A percentile compares a stretch with the other conserved stretches of the same genome.
Conservation (phyloP, 1,284 basidiomycete species). For the Xerocomus amazonicus region DNA sequence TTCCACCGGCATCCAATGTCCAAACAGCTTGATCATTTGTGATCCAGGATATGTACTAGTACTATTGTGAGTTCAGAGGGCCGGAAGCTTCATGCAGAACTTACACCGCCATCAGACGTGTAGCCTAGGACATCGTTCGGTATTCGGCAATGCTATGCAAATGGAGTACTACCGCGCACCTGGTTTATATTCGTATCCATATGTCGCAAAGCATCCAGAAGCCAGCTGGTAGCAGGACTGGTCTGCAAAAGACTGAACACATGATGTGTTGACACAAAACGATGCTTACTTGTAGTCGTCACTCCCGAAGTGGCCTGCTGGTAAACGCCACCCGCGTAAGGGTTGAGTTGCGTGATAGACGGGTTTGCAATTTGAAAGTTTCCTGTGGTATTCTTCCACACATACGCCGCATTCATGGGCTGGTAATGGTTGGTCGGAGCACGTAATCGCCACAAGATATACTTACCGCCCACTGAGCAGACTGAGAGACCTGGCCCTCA, state of each 20-base stretch:
- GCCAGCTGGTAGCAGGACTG: conserved; percentile 32
- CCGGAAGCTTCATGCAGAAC: conserved; percentile 28
- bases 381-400: conserved; percentile 39
- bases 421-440: conserved; percentile 7
- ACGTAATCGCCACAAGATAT: conserved; percentile 16
- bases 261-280: not conserved
- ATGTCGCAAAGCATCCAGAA: conserved; percentile 41
- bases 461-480: conserved; percentile 44
- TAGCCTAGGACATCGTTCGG: conserved; percentile 25
- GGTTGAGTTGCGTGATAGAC: conserved; percentile 39
- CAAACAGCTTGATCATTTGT: conserved; percentile 63
- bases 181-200: conserved; percentile 53
- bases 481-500: conserved; percentile 45
- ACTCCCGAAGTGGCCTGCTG: conserved; percentile 67
- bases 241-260: conserved; percentile 18
- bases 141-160: conserved; percentile 11
- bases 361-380: conserved; percentile 43
- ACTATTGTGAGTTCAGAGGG: conserved; percentile 2
- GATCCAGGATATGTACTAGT: conserved; percentile 80
- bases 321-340: conserved; percentile 44
- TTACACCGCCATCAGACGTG: conserved; percentile 23
- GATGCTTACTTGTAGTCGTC: conserved; percentile 36
- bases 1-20: conserved; percentile 71
- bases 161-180: conserved; percentile 28
- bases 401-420: conserved; percentile 33